Evolutionary conservation across 495 filamentous ascomycete species (phyloP).

Genomic region (Neurospora sp.): DNA sequence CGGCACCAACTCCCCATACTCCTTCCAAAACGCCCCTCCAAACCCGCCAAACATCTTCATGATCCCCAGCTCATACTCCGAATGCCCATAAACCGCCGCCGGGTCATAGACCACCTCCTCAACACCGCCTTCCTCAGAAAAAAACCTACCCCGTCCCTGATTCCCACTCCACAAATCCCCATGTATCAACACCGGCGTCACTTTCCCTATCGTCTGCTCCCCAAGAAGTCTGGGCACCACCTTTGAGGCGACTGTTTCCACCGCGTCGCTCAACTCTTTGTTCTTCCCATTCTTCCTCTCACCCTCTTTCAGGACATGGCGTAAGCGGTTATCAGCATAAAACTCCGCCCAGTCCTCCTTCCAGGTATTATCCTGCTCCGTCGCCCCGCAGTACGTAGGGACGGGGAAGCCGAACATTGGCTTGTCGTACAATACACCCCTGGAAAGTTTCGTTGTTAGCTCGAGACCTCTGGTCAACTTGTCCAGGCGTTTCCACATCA

Average conservation of each 20-base stretch:
- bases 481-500: no score
- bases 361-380: conserved; percentile 65
- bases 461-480: no score
- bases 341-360: conserved; percentile 68
- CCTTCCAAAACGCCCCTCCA: conserved; percentile 53
- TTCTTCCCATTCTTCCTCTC: conserved; percentile 55
- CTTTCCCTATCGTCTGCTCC: conserved; percentile 52
- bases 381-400: conserved; percentile 75
- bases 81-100: conserved; percentile 69
- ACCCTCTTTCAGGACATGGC: conserved; percentile 48
- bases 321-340: conserved; percentile 63
- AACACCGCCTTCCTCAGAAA: conserved; percentile 32
- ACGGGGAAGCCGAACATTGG: conserved; percentile 73
- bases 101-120: conserved; percentile 85
- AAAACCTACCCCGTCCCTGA: conserved; percentile 54
- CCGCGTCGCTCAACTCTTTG: conserved; percentile 43
- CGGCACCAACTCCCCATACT: conserved; percentile 63
- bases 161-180: conserved; percentile 93
- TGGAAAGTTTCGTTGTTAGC: no score
- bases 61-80: conserved; percentile 83
- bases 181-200: conserved; percentile 68
- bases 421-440: conserved; percentile 19
- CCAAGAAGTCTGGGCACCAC: conserved; percentile 68
- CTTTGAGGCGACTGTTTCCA: conserved; percentile 47
- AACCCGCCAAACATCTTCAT: conserved; percentile 97